A percentile compares a stretch with the other conserved stretches of the same genome.
Conservation (phyloP, 495 filamentous ascomycete species). For the Trichoderma parareesei region DNA sequence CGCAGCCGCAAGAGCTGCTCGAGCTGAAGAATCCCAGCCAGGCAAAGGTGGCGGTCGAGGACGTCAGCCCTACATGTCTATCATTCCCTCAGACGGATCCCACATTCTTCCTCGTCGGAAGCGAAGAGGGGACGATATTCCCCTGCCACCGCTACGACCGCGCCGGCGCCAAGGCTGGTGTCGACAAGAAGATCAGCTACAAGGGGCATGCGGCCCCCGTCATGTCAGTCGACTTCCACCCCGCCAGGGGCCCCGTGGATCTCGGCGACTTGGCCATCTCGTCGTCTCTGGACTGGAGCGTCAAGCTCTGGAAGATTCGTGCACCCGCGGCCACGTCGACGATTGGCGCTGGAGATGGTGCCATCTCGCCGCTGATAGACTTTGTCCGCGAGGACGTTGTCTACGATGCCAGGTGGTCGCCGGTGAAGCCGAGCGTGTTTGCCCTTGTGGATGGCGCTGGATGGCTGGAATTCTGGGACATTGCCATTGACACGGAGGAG, state of each 20-base stretch:
- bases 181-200: slow-evolving; percentile 78
- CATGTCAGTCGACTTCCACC: slow-evolving; percentile 94
- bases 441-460: slow-evolving; percentile 87
- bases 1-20: slow-evolving; percentile 86
- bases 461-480: slow-evolving; percentile 91
- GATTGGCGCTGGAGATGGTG: slow-evolving; percentile 40
- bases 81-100: slow-evolving; percentile 93
- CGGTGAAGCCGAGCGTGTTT: slow-evolving; percentile 85
- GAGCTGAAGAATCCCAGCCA: slow-evolving; percentile 79
- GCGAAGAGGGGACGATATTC: slow-evolving; percentile 91
- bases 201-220: slow-evolving; percentile 85
- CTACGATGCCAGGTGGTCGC: slow-evolving; percentile 92
- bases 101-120: slow-evolving; percentile 94
- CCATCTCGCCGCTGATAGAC: slow-evolving; percentile 70
- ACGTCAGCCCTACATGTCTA: slow-evolving; percentile 92
- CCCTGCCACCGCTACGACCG: slow-evolving; percentile 96
- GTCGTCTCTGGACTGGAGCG: slow-evolving; percentile 86
- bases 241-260: slow-evolving; percentile 80
- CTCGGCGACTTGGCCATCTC: slow-evolving; percentile 90
- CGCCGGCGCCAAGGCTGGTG: slow-evolving; percentile 90
- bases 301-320: slow-evolving; percentile 91
- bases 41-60: slow-evolving; percentile 67
- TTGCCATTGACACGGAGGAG: slow-evolving; percentile 86
- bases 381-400: slow-evolving; percentile 90
- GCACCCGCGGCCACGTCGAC: slow-evolving; percentile 60